Percentiles rank a stretch among this genome's conserved stretches.
These are phyloP conservation scores for Mantamonas sphyraenae DNA, from an alignment of 78 protist genomes.

Conservation along the genomic window DNA sequence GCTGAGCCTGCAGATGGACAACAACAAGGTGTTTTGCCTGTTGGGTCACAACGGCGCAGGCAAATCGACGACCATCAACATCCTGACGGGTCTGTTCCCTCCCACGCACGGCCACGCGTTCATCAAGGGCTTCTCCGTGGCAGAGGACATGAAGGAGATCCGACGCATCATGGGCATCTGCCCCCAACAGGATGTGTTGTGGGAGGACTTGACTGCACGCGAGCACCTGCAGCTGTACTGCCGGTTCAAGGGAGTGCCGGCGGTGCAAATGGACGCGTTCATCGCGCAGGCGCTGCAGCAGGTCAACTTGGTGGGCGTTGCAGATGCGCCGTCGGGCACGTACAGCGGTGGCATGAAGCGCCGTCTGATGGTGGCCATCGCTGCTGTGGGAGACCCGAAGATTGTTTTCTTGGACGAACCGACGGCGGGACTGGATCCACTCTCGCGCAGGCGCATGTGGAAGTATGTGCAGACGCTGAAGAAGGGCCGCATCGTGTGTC, in stretches of 20 bases:
- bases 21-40: slow-evolving; percentile 4
- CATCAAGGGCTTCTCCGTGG: background rate
- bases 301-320: slow-evolving; percentile 6
- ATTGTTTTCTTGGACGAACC: slow-evolving; percentile 56
- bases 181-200: slow-evolving; percentile 64
- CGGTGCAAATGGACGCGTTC: background rate
- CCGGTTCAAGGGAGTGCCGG: slow-evolving; percentile 3
- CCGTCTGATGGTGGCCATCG: slow-evolving; percentile 18
- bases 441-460: too few relatives aligned
- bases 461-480: too few relatives aligned
- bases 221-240: slow-evolving; percentile 39
- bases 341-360: slow-evolving; percentile 32
- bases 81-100: slow-evolving; percentile 49
- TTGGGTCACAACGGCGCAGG: slow-evolving; percentile 87
- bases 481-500: slow-evolving; percentile 37
- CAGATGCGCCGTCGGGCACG: background rate
- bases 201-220: slow-evolving; percentile 27
- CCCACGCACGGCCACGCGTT: slow-evolving; percentile 32
- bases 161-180: slow-evolving; percentile 73
- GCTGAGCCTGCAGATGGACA: slow-evolving; percentile 3
- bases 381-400: background rate
- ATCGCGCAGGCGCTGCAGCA: background rate
- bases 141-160: slow-evolving; percentile 13
- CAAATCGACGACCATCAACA: slow-evolving; percentile 59
- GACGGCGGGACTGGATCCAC: slow-evolving; percentile 77